phyloP scores from a whole-genome alignment of 179 eudicot species.

The Beta lomatogona region DNA sequence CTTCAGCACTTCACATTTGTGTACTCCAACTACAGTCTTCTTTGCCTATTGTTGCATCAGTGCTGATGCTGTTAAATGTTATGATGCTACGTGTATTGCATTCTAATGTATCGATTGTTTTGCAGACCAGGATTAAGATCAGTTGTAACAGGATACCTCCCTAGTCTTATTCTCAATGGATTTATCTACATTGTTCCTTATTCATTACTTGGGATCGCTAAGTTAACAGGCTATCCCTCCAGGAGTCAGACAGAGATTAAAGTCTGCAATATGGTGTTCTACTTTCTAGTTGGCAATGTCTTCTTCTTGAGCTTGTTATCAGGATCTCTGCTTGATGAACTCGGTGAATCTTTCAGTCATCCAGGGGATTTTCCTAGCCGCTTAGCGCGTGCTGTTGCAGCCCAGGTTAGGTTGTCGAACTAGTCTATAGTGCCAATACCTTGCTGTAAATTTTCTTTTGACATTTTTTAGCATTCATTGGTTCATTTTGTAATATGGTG shows the following conservation, averaged over 20 bases:
- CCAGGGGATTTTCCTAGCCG: constrained; percentile 75
- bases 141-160: constrained; percentile 84
- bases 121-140: constrained; percentile 86
- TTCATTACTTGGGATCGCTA: constrained; percentile 77
- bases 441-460: background rate
- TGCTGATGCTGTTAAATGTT: background rate
- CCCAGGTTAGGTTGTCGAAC: constrained; percentile 63
- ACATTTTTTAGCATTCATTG: no score
- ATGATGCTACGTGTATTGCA: background rate
- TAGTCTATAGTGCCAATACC: background rate
- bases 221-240: constrained; percentile 69
- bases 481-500: background rate
- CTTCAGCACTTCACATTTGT: background rate
- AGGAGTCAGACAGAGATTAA: constrained; percentile 71
- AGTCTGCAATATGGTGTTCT: constrained; percentile 90
- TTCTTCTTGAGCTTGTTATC: constrained; percentile 87
- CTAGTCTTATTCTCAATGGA: constrained; percentile 83
- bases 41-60: background rate
- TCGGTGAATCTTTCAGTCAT: constrained; percentile 74
- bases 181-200: constrained; percentile 80
- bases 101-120: constrained; percentile 16
- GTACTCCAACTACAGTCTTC: background rate
- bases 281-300: constrained; percentile 86
- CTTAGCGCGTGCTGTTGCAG: constrained; percentile 86
- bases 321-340: constrained; percentile 89